Evolutionary conservation across 495 filamentous ascomycete species (phyloP), one percentile per base, ranked within the genome.

Genomic region (Echria macrotheca): DNA sequence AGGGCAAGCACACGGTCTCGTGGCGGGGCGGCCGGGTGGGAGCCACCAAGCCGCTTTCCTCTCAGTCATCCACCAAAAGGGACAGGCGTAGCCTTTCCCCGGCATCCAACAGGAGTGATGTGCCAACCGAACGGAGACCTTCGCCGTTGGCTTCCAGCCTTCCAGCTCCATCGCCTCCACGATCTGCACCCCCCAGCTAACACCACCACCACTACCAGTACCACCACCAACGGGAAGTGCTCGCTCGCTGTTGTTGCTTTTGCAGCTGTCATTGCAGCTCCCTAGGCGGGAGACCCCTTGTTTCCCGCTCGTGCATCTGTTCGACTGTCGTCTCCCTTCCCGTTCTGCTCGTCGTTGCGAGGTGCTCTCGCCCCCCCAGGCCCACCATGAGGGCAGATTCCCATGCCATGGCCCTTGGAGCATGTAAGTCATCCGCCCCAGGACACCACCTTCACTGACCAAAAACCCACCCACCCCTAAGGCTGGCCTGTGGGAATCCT

Each of bases 271-370:
- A 39, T 44, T 54, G 37, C 47, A 56, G 49, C 45, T 44, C 45
- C 46, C 18, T 41, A 48, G 32, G 53, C 50, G 50, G 50, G 54
- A 56, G 54, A 40, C 55, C 53, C 55, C 61, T 54, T 52, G 54
- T 52, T 57, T 61, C 61, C 61, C 61, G 61, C 61, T 58, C 58
- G 26, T 64, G 61, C 61, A 61, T 47, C 47, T 47, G 47, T 46
- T 39, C 29, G 23, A 21, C 49, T 31, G 28, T 47, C 14, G 12
- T 18, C 23, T 36, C 41, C n/a, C n/a, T 24, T 10, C 28, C 36
- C 35, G 18, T 43, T 22, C 32, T 24, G 4, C 22, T 24, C 32
- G n/a, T 31, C 14, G 22, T 37, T 26, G 22, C 29, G 14, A 24
- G 22, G 23, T 9, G 6, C 25, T 41, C 19, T 37, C 19, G 18